A percentile compares a stretch with the other conserved stretches of the same genome.
phyloP scores from a whole-genome alignment of 2,329 filamentous ascomycete species.

The Claviceps purpurea region DNA sequence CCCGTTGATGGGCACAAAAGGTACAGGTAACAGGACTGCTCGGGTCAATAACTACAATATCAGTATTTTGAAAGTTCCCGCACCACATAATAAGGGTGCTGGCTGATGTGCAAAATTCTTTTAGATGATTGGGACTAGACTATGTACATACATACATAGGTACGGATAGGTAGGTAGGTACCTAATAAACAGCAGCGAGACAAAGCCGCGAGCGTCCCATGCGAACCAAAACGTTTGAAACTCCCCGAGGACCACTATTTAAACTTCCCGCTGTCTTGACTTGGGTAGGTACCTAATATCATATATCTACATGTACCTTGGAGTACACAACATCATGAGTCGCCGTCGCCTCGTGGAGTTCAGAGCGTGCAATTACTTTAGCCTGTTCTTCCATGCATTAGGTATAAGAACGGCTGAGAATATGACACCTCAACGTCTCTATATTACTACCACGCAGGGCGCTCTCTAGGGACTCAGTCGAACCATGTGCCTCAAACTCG shows the following conservation, averaged over 20 bases:
- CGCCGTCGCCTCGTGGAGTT: neutral
- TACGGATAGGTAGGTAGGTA: too few species aligned
- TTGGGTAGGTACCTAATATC: neutral
- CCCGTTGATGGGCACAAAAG: too few species aligned
- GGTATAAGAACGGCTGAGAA: too few species aligned
- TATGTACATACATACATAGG: too few species aligned
- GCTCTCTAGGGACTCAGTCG: neutral
- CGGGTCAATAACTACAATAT: neutral
- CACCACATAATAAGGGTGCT: too few species aligned
- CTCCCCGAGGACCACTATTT: neutral
- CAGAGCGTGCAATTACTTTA: too few species aligned
- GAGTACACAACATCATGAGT: neutral
- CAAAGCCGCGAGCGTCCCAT: neutral
- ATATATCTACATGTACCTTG: neutral
- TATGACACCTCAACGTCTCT: too few species aligned
- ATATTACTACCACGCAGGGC: neutral
- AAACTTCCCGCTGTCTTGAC: neutral
- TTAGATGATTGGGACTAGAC: too few species aligned
- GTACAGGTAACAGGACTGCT: too few species aligned
- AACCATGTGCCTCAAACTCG: neutral
- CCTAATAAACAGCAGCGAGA: neutral
- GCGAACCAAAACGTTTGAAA: neutral
- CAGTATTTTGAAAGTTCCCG: neutral
- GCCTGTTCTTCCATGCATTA: too few species aligned
- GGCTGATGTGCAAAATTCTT: too few species aligned